A percentile compares a stretch with the other conserved stretches of the same genome.
Conservation (phyloP, 768 basidiomycete species). For the Leucocoprinus sp. region DNA sequence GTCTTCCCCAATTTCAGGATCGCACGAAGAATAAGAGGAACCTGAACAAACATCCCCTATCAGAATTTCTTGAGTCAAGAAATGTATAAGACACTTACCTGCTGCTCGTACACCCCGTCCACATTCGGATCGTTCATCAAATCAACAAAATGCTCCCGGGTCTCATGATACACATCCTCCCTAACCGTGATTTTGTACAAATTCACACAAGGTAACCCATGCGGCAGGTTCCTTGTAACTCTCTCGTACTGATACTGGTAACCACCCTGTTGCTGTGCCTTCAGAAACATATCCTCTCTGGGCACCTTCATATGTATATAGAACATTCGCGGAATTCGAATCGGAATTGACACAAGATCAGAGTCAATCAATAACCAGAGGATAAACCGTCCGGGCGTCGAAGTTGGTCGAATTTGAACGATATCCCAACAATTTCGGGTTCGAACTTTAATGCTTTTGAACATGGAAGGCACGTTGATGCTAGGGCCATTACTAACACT, state of each 20-base stretch:
- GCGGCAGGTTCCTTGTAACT: slow-evolving; percentile 71
- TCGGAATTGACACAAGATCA: slow-evolving; percentile 68
- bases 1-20: slow-evolving; percentile 79
- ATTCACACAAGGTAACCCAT: slow-evolving; percentile 67
- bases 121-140: slow-evolving; percentile 91
- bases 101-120: slow-evolving; percentile 89
- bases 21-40: slow-evolving; percentile 77
- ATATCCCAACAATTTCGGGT: slow-evolving; percentile 82
- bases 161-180: slow-evolving; percentile 77
- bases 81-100: slow-evolving; percentile 39
- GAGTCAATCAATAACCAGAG: slow-evolving; percentile 84
- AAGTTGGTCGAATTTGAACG: slow-evolving; percentile 77
- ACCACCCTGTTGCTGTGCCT: slow-evolving; percentile 31
- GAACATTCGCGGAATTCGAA: slow-evolving; percentile 87
- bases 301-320: slow-evolving; percentile 83
- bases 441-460: slow-evolving; percentile 50
- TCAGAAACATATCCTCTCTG: slow-evolving; percentile 56
- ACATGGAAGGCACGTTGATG: slow-evolving; percentile 37
- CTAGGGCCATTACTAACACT: slow-evolving; percentile 40
- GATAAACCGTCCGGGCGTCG: slow-evolving; percentile 71
- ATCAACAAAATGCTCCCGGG: slow-evolving; percentile 87
- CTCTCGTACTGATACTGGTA: slow-evolving; percentile 62
- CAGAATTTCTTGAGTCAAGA: not conserved
- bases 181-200: slow-evolving; percentile 78
- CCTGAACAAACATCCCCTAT: slow-evolving; percentile 21